Evolutionary conservation across 768 basidiomycete genomes (phyloP).

Genomic region (Lactifluus volemus): DNA sequence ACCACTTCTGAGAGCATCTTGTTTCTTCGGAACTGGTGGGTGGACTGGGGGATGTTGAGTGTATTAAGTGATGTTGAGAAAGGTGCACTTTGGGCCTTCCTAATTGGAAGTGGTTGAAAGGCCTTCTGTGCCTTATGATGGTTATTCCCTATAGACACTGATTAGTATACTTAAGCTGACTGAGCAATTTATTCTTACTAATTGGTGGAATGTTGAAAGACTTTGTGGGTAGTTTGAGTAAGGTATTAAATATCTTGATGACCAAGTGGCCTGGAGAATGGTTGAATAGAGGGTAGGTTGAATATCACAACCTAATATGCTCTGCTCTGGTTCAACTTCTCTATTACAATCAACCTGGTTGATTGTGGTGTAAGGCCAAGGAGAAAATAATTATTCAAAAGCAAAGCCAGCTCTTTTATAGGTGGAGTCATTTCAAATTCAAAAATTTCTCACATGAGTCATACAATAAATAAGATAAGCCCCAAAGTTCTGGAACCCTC

Average conservation of each 20-base stretch:
- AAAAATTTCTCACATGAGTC: neutral
- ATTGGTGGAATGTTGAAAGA: conserved; percentile 4
- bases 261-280: no score
- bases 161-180: neutral
- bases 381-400: neutral
- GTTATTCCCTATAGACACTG: neutral
- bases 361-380: neutral
- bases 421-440: neutral
- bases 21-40: neutral
- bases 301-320: neutral
- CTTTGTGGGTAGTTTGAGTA: neutral
- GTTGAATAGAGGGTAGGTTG: neutral
- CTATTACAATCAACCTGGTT: neutral
- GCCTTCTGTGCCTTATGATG: neutral
- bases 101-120: neutral
- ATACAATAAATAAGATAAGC: neutral
- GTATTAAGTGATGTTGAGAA: neutral
- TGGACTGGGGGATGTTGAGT: neutral
- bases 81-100: neutral
- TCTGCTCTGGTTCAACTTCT: neutral
- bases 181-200: neutral
- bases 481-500: no score
- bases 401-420: neutral
- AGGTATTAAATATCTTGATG: neutral
- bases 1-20: neutral